A percentile compares a stretch with the other conserved stretches of the same genome.
Conservation (phyloP, 129 eudicot species). For the Daucus carota region DNA sequence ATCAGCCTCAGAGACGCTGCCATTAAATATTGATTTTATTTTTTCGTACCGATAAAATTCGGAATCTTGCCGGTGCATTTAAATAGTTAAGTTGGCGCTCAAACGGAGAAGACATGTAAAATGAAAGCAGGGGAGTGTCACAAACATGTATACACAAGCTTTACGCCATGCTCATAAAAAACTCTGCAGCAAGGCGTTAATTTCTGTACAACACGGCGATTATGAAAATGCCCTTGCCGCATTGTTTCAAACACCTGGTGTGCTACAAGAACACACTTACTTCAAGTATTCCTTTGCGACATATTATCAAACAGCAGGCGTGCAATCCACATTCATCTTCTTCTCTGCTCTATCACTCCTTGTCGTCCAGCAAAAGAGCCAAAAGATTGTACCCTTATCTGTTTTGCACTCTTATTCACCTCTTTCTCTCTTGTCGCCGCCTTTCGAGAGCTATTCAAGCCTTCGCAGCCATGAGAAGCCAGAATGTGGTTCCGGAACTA, state of each 20-base stretch:
- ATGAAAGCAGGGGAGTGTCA: too few species aligned
- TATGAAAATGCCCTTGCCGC: neutral
- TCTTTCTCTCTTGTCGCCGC: slow-evolving; percentile 54
- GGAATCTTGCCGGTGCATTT: too few species aligned
- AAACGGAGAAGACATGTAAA: too few species aligned
- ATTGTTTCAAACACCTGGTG: neutral
- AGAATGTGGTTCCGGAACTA: slow-evolving; percentile 27
- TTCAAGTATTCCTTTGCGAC: neutral
- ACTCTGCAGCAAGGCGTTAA: too few species aligned
- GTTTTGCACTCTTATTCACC: slow-evolving; percentile 74
- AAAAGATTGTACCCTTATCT: slow-evolving; percentile 36
- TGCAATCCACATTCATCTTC: neutral
- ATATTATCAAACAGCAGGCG: neutral
- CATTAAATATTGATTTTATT: too few species aligned
- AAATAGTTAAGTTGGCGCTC: too few species aligned
- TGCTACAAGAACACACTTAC: neutral
- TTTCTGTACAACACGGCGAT: neutral
- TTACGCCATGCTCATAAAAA: too few species aligned
- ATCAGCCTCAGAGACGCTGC: too few species aligned
- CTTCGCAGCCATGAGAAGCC: slow-evolving; percentile 46
- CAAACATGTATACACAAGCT: too few species aligned
- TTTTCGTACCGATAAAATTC: too few species aligned
- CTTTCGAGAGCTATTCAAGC: slow-evolving; percentile 49
- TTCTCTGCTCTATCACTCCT: slow-evolving; percentile 8
- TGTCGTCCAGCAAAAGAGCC: slow-evolving; percentile 16